Evolutionary conservation across 495 filamentous ascomycete genomes (phyloP).

Genomic region (Xylaria longipes): DNA sequence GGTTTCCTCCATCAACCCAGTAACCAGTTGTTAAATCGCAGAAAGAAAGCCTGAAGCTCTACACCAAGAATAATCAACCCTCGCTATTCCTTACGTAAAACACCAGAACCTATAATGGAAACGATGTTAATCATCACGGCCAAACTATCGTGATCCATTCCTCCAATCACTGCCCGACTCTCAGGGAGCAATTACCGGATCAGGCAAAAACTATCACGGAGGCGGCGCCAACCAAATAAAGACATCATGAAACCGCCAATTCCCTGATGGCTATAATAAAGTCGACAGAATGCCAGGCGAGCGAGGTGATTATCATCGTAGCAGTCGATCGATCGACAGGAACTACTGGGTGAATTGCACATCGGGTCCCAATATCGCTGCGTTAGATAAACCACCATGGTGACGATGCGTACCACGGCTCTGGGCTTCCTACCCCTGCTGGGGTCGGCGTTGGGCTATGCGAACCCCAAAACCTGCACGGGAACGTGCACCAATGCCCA

Average conservation of each 20-base stretch:
- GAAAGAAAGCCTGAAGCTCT: background rate
- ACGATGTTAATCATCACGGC: background rate
- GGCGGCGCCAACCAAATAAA: slow-evolving; percentile 5
- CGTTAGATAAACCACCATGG: background rate
- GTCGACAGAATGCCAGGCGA: slow-evolving; percentile 8
- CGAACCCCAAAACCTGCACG: slow-evolving; percentile 62
- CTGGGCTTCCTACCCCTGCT: slow-evolving; percentile 26
- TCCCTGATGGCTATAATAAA: slow-evolving; percentile 9
- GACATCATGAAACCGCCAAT: background rate
- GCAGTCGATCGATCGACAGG: slow-evolving; percentile 7
- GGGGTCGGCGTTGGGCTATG: slow-evolving; percentile 40
- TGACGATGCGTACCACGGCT: background rate
- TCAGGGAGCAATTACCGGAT: slow-evolving; percentile 5
- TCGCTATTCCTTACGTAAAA: background rate
- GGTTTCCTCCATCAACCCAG: background rate
- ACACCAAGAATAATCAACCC: background rate
- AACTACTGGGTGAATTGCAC: background rate
- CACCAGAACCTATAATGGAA: background rate
- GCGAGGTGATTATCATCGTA: background rate
- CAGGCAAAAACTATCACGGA: slow-evolving; percentile 4
- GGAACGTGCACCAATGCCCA: slow-evolving; percentile 67
- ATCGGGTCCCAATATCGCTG: background rate
- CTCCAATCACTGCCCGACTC: slow-evolving; percentile 17
- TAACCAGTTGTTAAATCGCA: background rate
- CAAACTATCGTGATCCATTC: slow-evolving; percentile 6